Evolutionary conservation across 2,329 filamentous ascomycete species (phyloP).

Genomic region (Xylaria sp.): DNA sequence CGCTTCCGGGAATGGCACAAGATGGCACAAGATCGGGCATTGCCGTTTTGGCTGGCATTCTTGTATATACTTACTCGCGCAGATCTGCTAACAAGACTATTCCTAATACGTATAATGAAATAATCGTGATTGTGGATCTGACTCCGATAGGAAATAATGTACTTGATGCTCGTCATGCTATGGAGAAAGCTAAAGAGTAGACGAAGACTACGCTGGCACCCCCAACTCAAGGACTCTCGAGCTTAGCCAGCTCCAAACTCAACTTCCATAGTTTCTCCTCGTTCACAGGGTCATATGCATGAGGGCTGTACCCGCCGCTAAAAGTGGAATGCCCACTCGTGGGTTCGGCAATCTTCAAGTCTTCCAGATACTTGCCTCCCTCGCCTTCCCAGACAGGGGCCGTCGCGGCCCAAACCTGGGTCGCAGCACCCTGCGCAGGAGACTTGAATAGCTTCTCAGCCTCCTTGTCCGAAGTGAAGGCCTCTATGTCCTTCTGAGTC

Average conservation of each 20-base stretch:
- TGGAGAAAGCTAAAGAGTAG: background rate
- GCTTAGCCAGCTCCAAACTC: conserved; percentile 18
- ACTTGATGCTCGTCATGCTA: background rate
- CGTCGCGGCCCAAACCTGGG: conserved; percentile 57
- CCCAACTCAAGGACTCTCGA: conserved; percentile 19
- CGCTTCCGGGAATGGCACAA: no score
- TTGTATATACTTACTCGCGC: background rate
- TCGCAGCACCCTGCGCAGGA: conserved; percentile 59
- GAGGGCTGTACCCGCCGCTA: conserved; percentile 12
- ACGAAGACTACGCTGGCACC: background rate
- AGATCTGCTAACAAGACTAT: background rate
- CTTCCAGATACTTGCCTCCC: conserved; percentile 58
- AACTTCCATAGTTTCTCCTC: conserved; percentile 31
- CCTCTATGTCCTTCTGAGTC: conserved; percentile 23
- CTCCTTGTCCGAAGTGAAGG: conserved; percentile 5
- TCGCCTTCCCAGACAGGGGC: conserved; percentile 55
- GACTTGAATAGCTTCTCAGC: conserved; percentile 38
- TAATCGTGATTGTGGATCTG: background rate
- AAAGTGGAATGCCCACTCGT: background rate
- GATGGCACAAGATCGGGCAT: background rate
- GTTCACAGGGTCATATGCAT: conserved; percentile 22
- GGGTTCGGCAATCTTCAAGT: conserved; percentile 51
- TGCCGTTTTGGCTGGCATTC: background rate
- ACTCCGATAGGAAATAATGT: background rate
- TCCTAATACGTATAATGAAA: background rate